Conservation (phyloP, 192 early-diverging fungal species). For the Mortierella antarctica region DNA sequence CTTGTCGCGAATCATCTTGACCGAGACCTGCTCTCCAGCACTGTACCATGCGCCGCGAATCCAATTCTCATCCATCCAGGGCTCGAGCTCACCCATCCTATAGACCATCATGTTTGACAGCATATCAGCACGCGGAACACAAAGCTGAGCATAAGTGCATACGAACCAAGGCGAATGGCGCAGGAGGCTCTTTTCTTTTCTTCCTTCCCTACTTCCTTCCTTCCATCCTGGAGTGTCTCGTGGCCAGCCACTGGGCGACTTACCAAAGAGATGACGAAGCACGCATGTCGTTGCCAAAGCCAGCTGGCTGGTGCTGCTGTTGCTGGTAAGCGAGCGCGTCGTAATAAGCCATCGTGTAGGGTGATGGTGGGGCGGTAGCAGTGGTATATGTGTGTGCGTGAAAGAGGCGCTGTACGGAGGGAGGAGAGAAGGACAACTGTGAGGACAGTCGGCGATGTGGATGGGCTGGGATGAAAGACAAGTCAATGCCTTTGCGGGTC, state of each 20-base stretch:
- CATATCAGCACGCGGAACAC: too few species aligned
- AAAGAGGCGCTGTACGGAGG: background rate
- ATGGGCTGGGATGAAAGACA: background rate
- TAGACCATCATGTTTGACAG: too few species aligned
- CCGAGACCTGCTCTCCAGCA: conserved; percentile 85
- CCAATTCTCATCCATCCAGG: conserved; percentile 98
- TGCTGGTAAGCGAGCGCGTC: conserved; percentile 44
- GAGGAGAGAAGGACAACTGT: background rate
- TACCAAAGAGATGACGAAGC: conserved; percentile 13
- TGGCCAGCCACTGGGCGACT: background rate
- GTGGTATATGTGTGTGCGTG: background rate
- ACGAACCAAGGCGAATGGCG: background rate
- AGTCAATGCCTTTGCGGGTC: too few species aligned
- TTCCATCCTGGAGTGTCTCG: background rate
- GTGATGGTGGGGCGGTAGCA: background rate
- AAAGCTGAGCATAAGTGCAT: too few species aligned
- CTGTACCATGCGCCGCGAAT: conserved; percentile 87
- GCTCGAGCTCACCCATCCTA: conserved; percentile 97
- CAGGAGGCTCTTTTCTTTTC: background rate
- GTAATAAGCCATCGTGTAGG: conserved; percentile 35
- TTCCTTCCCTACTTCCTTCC: background rate
- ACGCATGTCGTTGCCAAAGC: conserved; percentile 15
- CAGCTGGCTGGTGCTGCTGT: conserved; percentile 22
- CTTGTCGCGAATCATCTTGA: conserved; percentile 96
- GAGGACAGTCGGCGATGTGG: background rate